These are phyloP conservation scores for Erodium texanum DNA, from an alignment of 441 rosid genomes.

Conservation along the genomic window DNA sequence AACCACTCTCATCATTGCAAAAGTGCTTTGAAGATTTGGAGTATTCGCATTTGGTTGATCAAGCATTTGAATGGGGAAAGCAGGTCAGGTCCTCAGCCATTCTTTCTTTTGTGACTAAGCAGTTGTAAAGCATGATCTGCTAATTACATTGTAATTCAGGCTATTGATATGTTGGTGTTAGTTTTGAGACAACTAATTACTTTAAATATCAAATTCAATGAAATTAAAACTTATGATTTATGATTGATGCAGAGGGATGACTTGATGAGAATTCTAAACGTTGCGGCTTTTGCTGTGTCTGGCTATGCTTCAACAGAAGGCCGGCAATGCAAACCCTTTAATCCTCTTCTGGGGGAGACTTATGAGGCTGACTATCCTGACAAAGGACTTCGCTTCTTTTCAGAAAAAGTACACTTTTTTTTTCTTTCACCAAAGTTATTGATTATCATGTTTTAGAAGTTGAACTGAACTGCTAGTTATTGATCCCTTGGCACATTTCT, in stretches of 20 bases:
- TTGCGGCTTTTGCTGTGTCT: constrained; percentile 89
- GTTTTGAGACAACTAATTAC: background rate
- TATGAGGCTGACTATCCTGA: constrained; percentile 84
- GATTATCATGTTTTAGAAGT: background rate
- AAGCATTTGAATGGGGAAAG: constrained; percentile 46
- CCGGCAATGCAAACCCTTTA: constrained; percentile 77
- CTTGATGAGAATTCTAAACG: constrained; percentile 73
- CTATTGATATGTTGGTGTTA: background rate
- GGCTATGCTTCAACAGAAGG: constrained; percentile 92
- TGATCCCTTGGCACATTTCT: background rate
- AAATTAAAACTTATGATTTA: background rate
- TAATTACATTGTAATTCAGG: background rate
- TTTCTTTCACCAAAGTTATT: background rate
- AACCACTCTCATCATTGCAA: constrained; percentile 45
- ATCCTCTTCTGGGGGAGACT: constrained; percentile 88
- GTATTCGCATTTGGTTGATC: constrained; percentile 44
- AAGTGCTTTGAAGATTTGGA: constrained; percentile 50
- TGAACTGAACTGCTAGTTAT: background rate
- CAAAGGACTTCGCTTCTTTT: constrained; percentile 65
- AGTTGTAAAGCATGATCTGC: constrained; percentile 2
- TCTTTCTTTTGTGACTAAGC: background rate
- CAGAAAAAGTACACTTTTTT: constrained; percentile 51
- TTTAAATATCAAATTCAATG: too few species aligned
- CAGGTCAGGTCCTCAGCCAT: constrained; percentile 21
- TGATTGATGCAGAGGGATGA: constrained; percentile 49